These are phyloP conservation scores for Zostera marina DNA, from an alignment of 116 monocot species.

Conservation along the genomic window DNA sequence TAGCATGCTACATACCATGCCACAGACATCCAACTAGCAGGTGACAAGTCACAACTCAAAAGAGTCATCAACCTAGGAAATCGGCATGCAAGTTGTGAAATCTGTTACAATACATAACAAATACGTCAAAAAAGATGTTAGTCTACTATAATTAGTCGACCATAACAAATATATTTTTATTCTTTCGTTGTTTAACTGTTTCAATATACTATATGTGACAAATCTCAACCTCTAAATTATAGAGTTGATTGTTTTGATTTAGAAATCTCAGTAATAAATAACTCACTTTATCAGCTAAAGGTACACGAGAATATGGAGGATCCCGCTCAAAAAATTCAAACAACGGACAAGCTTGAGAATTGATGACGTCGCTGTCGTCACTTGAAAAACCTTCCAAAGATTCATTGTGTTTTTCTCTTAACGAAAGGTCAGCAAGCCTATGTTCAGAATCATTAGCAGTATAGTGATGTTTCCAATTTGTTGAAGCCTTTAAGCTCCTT, in stretches of 20 bases:
- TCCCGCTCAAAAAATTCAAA: slow-evolving; percentile 59
- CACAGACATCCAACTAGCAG: slow-evolving; percentile 81
- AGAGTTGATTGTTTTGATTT: neutral
- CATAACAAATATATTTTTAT: neutral
- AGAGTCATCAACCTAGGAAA: slow-evolving; percentile 50
- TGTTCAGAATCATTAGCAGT: neutral
- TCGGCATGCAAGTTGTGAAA: slow-evolving; percentile 37
- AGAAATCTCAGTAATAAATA: slow-evolving; percentile 4
- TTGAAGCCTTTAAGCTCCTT: slow-evolving; percentile 13
- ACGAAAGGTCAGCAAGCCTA: slow-evolving; percentile 17
- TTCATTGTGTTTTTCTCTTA: slow-evolving; percentile 9
- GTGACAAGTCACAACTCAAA: slow-evolving; percentile 63
- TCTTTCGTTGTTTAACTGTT: neutral
- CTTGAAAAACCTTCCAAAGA: slow-evolving; percentile 31
- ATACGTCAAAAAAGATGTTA: neutral
- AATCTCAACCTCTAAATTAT: neutral
- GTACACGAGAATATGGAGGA: slow-evolving; percentile 50
- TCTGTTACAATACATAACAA: slow-evolving; percentile 19
- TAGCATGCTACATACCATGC: slow-evolving; percentile 33
- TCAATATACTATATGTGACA: neutral
- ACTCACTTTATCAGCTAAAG: slow-evolving; percentile 65
- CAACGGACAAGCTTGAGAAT: slow-evolving; percentile 23
- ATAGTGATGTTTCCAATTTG: slow-evolving; percentile 7
- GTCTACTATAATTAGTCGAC: neutral
- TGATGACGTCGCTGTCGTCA: slow-evolving; percentile 34